Percentiles rank a stretch among this genome's conserved stretches.
These are phyloP conservation scores for Agapanthus africanus DNA, from an alignment of 106 monocot genomes.

Conservation along the genomic window DNA sequence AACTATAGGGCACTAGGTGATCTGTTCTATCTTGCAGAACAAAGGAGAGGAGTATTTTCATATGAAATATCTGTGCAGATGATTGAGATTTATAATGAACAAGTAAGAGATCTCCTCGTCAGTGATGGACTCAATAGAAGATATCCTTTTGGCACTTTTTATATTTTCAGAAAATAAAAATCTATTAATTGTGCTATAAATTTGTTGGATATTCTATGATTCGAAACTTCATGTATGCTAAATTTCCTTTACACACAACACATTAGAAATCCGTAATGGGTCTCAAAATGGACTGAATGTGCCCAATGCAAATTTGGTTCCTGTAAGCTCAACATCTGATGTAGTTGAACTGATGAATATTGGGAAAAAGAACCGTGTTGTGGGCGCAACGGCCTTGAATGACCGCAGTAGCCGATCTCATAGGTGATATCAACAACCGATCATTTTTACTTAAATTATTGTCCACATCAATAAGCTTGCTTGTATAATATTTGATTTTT, in stretches of 20 bases:
- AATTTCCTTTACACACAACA: conserved; percentile 66
- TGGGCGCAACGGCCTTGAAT: conserved; percentile 90
- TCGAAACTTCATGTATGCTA: background rate
- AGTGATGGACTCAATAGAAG: conserved; percentile 64
- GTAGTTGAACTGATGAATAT: conserved; percentile 89
- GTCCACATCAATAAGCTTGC: background rate
- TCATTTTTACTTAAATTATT: conserved; percentile 2
- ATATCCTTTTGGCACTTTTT: conserved; percentile 44
- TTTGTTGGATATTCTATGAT: too few relatives aligned
- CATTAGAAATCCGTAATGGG: conserved; percentile 85
- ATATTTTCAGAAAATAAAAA: too few relatives aligned
- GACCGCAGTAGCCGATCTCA: conserved; percentile 97
- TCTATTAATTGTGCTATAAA: too few relatives aligned
- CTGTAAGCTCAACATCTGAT: conserved; percentile 66
- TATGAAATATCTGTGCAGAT: conserved; percentile 94
- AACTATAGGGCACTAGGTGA: conserved; percentile 89
- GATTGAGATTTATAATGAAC: conserved; percentile 99
- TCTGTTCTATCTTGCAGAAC: conserved; percentile 71
- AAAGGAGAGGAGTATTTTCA: conserved; percentile 57
- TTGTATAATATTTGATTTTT: background rate
- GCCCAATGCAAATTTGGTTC: conserved; percentile 81
- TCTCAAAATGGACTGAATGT: conserved; percentile 90
- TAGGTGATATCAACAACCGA: conserved; percentile 34
- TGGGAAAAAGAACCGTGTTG: conserved; percentile 77
- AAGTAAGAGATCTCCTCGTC: conserved; percentile 95